Conservation (phyloP, 768 basidiomycete species). For the Trichaptum fuscoviolaceum region DNA sequence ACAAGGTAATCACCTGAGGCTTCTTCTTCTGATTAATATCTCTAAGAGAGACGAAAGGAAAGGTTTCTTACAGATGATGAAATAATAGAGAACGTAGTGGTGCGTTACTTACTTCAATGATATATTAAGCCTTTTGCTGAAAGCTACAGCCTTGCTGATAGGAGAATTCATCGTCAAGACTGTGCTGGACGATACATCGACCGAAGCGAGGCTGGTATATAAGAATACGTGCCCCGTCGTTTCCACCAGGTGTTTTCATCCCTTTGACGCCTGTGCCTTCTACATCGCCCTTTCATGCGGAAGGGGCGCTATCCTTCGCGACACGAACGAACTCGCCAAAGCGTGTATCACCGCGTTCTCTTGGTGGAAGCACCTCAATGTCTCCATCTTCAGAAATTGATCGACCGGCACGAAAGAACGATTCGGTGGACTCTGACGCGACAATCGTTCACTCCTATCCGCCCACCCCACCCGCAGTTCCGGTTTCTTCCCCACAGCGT, state of each 20-base stretch:
- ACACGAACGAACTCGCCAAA: constrained; percentile 26
- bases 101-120: constrained; percentile 29
- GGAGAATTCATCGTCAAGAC: constrained; percentile 63
- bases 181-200: constrained; percentile 74
- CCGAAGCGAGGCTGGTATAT: constrained; percentile 85
- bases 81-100: constrained; percentile 70
- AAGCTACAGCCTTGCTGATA: constrained; percentile 18
- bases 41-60: constrained; percentile 42
- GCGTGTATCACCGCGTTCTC: background rate
- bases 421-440: constrained; percentile 22
- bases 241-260: constrained; percentile 46
- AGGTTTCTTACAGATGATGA: constrained; percentile 67
- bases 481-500: constrained; percentile 16
- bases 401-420: constrained; percentile 6
- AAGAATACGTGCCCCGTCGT: constrained; percentile 63
- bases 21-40: constrained; percentile 14
- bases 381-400: background rate
- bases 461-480: constrained; percentile 24
- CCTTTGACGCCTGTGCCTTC: constrained; percentile 28
- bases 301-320: constrained; percentile 29
- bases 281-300: constrained; percentile 24
- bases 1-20: constrained; percentile 45
- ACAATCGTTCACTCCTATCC: constrained; percentile 30
- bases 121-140: background rate
- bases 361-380: background rate